Conservation (phyloP, 768 basidiomycete genomes). For the Boletellus ananiceps region DNA sequence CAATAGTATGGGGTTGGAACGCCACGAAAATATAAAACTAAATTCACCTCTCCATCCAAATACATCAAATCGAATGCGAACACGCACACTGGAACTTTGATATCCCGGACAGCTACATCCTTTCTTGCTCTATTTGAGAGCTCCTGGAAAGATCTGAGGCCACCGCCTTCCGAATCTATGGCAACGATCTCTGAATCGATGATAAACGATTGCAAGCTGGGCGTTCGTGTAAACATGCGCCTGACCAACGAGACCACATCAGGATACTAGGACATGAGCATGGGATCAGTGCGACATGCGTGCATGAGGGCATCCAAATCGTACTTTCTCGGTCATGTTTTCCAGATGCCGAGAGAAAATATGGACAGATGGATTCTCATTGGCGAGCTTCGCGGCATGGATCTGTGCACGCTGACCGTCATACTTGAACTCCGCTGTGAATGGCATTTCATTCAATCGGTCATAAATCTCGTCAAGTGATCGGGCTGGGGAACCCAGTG, state of each 20-base stretch:
- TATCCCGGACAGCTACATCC: slow-evolving; percentile 68
- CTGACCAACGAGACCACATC: slow-evolving; percentile 64
- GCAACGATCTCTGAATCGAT: slow-evolving; percentile 88
- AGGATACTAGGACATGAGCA: slow-evolving; percentile 57
- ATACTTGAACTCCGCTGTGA: slow-evolving; percentile 87
- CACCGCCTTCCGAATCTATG: slow-evolving; percentile 58
- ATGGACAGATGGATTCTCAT: slow-evolving; percentile 39
- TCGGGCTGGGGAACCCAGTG: slow-evolving; percentile 81
- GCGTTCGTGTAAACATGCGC: slow-evolving; percentile 41
- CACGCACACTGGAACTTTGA: slow-evolving; percentile 77
- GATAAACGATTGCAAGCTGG: slow-evolving; percentile 58
- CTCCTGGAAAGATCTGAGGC: slow-evolving; percentile 78
- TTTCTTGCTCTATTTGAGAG: slow-evolving; percentile 82
- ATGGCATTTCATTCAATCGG: slow-evolving; percentile 58
- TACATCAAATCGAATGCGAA: slow-evolving; percentile 90
- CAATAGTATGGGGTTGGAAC: not conserved
- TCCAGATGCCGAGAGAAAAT: slow-evolving; percentile 89
- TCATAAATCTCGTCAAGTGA: slow-evolving; percentile 83
- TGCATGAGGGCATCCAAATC: slow-evolving; percentile 3
- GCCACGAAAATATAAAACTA: not conserved
- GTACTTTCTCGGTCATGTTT: slow-evolving; percentile 86
- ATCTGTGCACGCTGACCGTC: slow-evolving; percentile 86
- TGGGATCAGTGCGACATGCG: slow-evolving; percentile 6
- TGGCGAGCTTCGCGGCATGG: slow-evolving; percentile 42
- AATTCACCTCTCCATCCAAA: slow-evolving; percentile 69